These are phyloP conservation scores for Globisporangium acanthophoron DNA, from an alignment of 352 stramenopile genomes.

Conservation along the genomic window DNA sequence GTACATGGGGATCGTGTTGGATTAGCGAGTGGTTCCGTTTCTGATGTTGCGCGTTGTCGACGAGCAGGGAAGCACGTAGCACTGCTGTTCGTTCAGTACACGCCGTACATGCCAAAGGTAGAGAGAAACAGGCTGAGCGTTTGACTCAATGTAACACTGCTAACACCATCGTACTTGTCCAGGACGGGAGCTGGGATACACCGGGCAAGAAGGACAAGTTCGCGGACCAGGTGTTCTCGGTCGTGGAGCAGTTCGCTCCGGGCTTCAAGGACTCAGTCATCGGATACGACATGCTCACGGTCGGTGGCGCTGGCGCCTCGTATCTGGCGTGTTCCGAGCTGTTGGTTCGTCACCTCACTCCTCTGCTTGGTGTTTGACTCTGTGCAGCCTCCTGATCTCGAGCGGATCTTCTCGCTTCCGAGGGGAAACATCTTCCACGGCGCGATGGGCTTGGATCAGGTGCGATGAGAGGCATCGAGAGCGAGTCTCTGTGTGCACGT, in stretches of 20 bases:
- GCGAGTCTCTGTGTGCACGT: not conserved
- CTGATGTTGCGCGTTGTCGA: not conserved
- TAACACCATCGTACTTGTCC: not conserved
- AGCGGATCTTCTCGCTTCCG: conserved; percentile 83
- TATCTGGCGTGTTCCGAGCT: not conserved
- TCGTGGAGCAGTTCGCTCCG: conserved; percentile 84
- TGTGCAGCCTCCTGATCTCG: conserved; percentile 73
- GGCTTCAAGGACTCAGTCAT: conserved; percentile 84
- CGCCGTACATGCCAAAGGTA: conserved; percentile 80
- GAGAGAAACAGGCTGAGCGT: not conserved
- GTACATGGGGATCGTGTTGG: not conserved
- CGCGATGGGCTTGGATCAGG: conserved; percentile 86
- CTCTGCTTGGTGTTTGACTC: not conserved
- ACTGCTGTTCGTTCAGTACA: conserved; percentile 90
- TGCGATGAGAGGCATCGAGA: conserved; percentile 5
- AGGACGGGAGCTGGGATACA: conserved; percentile 75
- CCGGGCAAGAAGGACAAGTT: conserved; percentile 77
- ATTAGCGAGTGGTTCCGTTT: not conserved
- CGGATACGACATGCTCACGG: conserved; percentile 83
- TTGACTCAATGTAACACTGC: not conserved
- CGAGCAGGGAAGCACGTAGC: conserved; percentile 82
- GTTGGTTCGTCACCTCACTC: not conserved
- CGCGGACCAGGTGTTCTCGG: conserved; percentile 76
- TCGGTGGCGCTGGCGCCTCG: conserved; percentile 8
- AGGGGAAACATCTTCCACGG: conserved; percentile 90